Base-by-base conservation (phyloP, 2,329 filamentous ascomycete genomes). In the Venturia asperata region DNA sequence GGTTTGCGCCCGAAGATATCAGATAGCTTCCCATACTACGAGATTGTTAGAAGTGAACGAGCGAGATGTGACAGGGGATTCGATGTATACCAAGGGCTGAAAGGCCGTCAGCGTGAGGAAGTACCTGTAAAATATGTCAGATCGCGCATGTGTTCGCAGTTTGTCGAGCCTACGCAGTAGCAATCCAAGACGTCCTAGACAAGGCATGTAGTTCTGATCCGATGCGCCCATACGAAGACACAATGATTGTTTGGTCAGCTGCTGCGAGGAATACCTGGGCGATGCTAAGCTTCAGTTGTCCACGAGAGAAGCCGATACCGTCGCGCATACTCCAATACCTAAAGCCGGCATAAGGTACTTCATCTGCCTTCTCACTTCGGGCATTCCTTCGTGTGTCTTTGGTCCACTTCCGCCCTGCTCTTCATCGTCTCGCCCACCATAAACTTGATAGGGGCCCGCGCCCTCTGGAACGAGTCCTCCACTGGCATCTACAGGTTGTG, bases 211-310 rank as follows among this genome's bases (percentile, higher is more conserved):
- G 77, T 68, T 92, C 90, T 65, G 83, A 90, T 13, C 89, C 89
- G 70, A 93, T 92, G 68, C 83, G 85, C 62, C 87, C 88, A 74
- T 92, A 92, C n/a, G 83, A 87, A n/a, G 86, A 85, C 61, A 92
- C 85, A 39, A 90, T 86, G 64, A 92, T 85, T 0, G 90, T 90
- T 74, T 92, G 88, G 72, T 93, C 90, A 62, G 87, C 81, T 4
- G 89, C 87, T 24, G 87, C 83, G 9, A 93, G 80, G 72, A 90
- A 90, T 49, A 92, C 78, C 87, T 89, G 71, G 49, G 17, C 24
- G n/a, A 11, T 5, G 30, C 19, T 58, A 64, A 56, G 24, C 3
- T 30, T 45, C 10, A 24, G 45, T 56, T 63, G 17, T 41, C 24
- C 55, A 21, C n/a, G 15, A 47, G 39, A 21, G 7, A 21, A n/a